These are phyloP conservation scores for Sordariomycetes sp. DNA, from an alignment of 2,329 filamentous ascomycete genomes.

Conservation along the genomic window DNA sequence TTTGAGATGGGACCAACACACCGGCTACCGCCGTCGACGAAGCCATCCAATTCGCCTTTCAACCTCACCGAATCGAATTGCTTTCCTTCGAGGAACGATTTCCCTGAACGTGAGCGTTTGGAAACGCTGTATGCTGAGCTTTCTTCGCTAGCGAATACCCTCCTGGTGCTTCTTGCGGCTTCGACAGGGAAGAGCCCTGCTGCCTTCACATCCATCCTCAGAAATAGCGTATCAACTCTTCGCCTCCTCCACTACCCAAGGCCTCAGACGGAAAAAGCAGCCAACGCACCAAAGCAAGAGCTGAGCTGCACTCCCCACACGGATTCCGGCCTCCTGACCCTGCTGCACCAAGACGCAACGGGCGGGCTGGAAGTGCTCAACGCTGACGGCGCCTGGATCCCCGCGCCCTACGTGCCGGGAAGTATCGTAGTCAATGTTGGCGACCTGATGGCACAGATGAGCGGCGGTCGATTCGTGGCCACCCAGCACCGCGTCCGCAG, in stretches of 20 bases:
- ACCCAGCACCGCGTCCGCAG: conserved; percentile 8
- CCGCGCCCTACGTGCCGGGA: conserved; percentile 6
- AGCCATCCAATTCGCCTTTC: conserved; percentile 6
- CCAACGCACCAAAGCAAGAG: not conserved
- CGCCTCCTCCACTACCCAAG: conserved; percentile 8
- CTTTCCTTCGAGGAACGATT: conserved; percentile 5
- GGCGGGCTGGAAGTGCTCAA: conserved; percentile 8
- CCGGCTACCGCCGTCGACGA: conserved; percentile 4
- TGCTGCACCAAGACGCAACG: conserved; percentile 39
- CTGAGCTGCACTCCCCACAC: conserved; percentile 27
- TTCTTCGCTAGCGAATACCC: conserved; percentile 4
- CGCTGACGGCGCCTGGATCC: conserved; percentile 6
- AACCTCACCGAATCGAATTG: conserved; percentile 6
- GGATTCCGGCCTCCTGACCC: conserved; percentile 48
- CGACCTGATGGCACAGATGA: conserved; percentile 7
- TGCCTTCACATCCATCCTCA: conserved; percentile 5
- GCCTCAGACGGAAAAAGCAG: not conserved
- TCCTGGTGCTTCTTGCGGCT: conserved; percentile 6
- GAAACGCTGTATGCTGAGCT: conserved; percentile 7
- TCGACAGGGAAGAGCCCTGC: conserved; percentile 6
- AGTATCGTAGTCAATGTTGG: conserved; percentile 7
- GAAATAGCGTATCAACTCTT: conserved; percentile 7
- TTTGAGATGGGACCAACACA: conserved; percentile 30
- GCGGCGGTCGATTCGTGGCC: conserved; percentile 7
- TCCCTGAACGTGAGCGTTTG: conserved; percentile 2